Evolutionary conservation across 2,329 filamentous ascomycete species (phyloP), one percentile per base, ranked within the genome.

Genomic region (Pyrenophora tritici-repentis): DNA sequence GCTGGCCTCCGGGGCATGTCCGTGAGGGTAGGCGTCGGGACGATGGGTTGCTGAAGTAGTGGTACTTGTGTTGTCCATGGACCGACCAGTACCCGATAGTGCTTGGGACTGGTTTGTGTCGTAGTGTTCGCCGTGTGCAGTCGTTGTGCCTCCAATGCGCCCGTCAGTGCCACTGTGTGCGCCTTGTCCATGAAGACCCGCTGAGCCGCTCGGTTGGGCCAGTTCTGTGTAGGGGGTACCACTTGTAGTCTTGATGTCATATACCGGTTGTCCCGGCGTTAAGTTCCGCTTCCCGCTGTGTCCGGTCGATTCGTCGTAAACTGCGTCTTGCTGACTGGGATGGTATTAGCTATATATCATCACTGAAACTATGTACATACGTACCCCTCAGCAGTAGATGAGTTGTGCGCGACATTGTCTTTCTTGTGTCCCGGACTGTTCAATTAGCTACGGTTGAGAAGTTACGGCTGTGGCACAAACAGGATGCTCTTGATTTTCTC

Each of bases 401-500:
- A 47, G 35, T 62, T 53, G 31, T 61, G 53, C n/a, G 55, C 54
- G 12, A 40, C 56, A 41, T 68, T 58, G 42, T 73, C 70, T 49
- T 75, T 63, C 53, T 69, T 61, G 54, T 76, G 57, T 38, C 52
- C 55, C 34, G 44, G 42, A 17, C 57, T 57, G 39, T 8, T 2
- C 16, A 14, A 7, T 59, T 76, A 73, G 48, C 62, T 53, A 26
- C 67, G 58, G 38, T 67, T 64, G 37, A 63, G 63, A 44, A 64
- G 70, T 34, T 50, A 37, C 8, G 54, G 38, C 32, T 36, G 34
- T 20, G 8, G 33, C n/a, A 44, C 74, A 58, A 59, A 76, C 75
- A 78, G 62, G 45, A 78, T 64, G 58, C 68, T 72, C 71, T 77
- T 78, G 47, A 79, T 61, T 66, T 77, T 76, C 49, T 78, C 71